Evolutionary conservation across 1,284 basidiomycete species (phyloP), one percentile per base, ranked within the genome.

Genomic region (Sporisorium graminicola): DNA sequence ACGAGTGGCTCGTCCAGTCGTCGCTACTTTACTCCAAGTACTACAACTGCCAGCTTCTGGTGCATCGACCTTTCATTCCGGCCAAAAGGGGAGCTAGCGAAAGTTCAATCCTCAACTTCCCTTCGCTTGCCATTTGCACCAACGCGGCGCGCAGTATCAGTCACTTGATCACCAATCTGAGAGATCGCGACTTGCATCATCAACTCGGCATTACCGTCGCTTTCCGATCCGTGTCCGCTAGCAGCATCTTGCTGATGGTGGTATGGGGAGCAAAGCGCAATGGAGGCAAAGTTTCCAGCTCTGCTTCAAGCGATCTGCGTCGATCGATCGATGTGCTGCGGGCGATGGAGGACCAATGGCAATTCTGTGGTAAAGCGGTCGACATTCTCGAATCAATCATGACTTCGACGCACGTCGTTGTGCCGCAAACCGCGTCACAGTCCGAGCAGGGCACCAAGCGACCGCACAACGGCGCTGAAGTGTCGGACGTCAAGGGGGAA

Each of bases 41-140:
- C 52, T 83, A 83, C 71, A 67, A 69, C 47, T 75, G 64, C 27
- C 80, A 82, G 59, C 73, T 82, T 26, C 51, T 83, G 20, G 78
- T 82, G 18, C 81, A 83, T 46, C 70, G 81, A n/a, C 81, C 81
- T 7, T 83, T 81, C 68, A 79, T 83, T 47, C 65, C 75, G n/a
- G 74, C 68, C n/a, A 63, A 66, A 20, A 79, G 76, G 64, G 61
- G 68, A 1, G 52, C 40, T 35, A 62, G 51, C 31, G 62, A 70
- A 24, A 67, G 24, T 18, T 74, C 79, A 10, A 72, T 72, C 43
- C 71, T 81, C 62, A 83, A 79, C 31, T 83, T 81, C 65, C 78
- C 80, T 13, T 82, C 80, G 8, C 72, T 83, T 14, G 81, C 81
- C 56, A 83, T 83, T 40, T 78, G 75, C 59, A 82, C 81, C 58